phyloP scores from a whole-genome alignment of 2,329 filamentous ascomycete genomes.

The Verticillium isaacii region DNA sequence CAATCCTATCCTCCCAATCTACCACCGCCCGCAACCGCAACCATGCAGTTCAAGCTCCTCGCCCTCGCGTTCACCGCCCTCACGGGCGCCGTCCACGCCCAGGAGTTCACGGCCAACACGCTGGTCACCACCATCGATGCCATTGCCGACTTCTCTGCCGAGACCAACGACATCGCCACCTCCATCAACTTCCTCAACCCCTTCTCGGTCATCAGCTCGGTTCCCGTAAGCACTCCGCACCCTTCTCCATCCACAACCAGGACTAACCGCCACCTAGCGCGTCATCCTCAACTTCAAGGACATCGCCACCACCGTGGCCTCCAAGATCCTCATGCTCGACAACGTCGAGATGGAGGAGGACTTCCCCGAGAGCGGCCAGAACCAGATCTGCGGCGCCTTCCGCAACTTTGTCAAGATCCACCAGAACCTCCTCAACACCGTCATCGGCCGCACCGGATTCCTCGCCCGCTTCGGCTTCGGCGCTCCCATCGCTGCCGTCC shows the following conservation, averaged over 20 bases:
- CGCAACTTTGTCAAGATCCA: conserved; percentile 11
- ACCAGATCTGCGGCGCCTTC: conserved; percentile 11
- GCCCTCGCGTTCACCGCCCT: conserved; percentile 13
- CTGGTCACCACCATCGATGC: conserved; percentile 8
- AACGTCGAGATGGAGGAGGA: not conserved
- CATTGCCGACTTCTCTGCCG: conserved; percentile 9
- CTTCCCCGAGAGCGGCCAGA: conserved; percentile 9
- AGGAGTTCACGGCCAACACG: conserved; percentile 5
- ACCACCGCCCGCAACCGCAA: not conserved
- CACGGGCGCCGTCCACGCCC: conserved; percentile 6
- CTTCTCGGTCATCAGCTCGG: not conserved
- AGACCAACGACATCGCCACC: conserved; percentile 6
- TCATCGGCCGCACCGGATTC: conserved; percentile 12
- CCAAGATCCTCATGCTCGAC: not conserved
- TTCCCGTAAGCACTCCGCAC: conserved; percentile 1
- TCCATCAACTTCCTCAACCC: conserved; percentile 1
- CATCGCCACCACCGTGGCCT: conserved; percentile 3
- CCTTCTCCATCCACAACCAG: not conserved
- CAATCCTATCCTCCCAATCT: not conserved
- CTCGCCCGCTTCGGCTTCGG: conserved; percentile 9
- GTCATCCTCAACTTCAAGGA: conserved; percentile 3
- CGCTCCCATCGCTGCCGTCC: conserved; percentile 9
- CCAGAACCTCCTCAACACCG: conserved; percentile 12
- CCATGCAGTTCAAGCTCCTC: conserved; percentile 15
- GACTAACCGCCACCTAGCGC: not conserved